Evolutionary conservation across 116 monocot species (phyloP).

Genomic region (Zostera marina): DNA sequence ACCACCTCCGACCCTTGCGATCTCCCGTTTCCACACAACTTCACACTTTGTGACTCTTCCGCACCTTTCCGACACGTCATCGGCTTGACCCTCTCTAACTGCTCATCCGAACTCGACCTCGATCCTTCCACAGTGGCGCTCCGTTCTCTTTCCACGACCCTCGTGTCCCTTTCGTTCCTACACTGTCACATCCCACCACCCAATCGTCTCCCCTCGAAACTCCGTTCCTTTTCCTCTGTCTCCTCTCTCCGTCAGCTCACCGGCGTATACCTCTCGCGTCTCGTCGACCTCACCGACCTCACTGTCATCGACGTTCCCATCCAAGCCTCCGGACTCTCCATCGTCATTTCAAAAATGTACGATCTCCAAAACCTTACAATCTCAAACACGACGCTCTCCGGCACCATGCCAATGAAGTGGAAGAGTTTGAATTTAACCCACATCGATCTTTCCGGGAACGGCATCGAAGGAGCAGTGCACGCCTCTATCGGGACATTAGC

Average conservation of each 20-base stretch:
- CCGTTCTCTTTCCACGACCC: conserved; percentile 46
- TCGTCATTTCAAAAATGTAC: conserved; percentile 47
- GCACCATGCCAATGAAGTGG: conserved; percentile 55
- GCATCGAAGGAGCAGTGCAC: conserved; percentile 35
- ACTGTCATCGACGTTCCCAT: conserved; percentile 36
- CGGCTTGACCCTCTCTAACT: conserved; percentile 53
- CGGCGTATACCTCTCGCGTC: conserved; percentile 46
- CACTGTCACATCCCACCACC: conserved; percentile 44
- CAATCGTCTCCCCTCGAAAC: conserved; percentile 25
- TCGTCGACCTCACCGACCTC: conserved; percentile 56
- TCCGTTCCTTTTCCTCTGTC: conserved; percentile 49
- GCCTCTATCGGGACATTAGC: conserved; percentile 24
- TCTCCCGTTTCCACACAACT: conserved; percentile 23
- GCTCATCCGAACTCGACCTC: conserved; percentile 31
- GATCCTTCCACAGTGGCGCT: conserved; percentile 43
- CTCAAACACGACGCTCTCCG: conserved; percentile 50
- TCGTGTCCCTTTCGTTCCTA: conserved; percentile 46
- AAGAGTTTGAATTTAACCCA: conserved; percentile 31
- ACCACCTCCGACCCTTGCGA: conserved; percentile 38
- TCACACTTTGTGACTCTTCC: conserved; percentile 49
- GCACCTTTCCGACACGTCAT: conserved; percentile 59
- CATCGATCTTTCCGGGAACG: conserved; percentile 43
- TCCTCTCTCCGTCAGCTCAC: conserved; percentile 37
- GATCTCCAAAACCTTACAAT: conserved; percentile 31
- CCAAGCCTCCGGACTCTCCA: conserved; percentile 18